Base-by-base conservation (phyloP, 257 asterid genomes). In the Solanum paucissectum region DNA sequence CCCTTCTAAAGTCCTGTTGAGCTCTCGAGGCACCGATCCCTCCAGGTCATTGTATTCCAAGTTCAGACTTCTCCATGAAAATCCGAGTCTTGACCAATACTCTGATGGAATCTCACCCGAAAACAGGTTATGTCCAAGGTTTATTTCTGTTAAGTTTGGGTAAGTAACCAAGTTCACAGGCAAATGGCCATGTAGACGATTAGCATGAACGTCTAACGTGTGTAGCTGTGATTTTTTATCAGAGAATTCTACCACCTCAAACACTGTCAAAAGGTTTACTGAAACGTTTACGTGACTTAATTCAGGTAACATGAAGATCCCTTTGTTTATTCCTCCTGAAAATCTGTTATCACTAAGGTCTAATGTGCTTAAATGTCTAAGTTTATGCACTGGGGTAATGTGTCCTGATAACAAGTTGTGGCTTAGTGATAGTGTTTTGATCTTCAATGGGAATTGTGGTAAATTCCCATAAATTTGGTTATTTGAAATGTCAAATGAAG, bases 291-390 rank as follows among this genome's bases (percentile, higher is more conserved):
- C 6, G 29, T 37, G 82, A 1, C 1, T 87, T 9, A 93, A 2
- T 29, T 90, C 90, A 18, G 93, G 90, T 21, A 93, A 85, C n/a
- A 87, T 72, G 52, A 93, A 83, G 37, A 92, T 58, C 21, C 69
- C 88, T 7, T 89, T 81, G 88, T 69, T 87, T 68, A 92, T 81
- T 34, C 74, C 9, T 32, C 93, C 93, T 0, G 93, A 92, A 42
- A 93, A 86, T 79, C 93, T 86, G 84, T 93, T 93, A 32, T 87
- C 89, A 83, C 93, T 91, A 18, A 91, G 71, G 79, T 93, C 95
- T 46, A 93, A 42, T 20, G 52, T 42, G 34, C 42, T 86, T 12
- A 93, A 89, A 29, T 18, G 83, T 11, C 52, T 84, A 33, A 92
- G 95, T 85, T 79, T 88, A 58, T 60, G 74, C 13, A 93, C 13